These are phyloP conservation scores for Favolaschia claudopus DNA, from an alignment of 768 basidiomycete species.

Conservation along the genomic window DNA sequence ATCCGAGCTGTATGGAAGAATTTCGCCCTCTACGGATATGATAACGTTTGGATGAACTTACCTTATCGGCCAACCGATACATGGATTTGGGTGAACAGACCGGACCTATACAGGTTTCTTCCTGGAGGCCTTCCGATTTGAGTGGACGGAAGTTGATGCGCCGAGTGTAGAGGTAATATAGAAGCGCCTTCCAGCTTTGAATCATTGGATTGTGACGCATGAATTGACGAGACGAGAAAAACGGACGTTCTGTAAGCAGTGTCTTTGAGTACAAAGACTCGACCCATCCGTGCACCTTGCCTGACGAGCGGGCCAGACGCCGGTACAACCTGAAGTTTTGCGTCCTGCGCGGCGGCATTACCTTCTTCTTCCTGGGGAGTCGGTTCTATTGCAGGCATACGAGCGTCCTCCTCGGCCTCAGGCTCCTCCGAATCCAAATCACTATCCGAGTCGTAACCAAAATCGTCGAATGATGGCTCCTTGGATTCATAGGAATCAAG, in stretches of 20 bases:
- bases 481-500: background rate
- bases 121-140: constrained; percentile 22
- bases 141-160: constrained; percentile 40
- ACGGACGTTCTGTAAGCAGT: constrained; percentile 27
- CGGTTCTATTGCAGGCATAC: too few relatives aligned
- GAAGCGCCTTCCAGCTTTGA: constrained; percentile 43
- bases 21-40: background rate
- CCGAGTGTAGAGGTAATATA: constrained; percentile 47
- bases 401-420: background rate
- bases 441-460: constrained; percentile 27
- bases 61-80: constrained; percentile 51
- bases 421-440: constrained; percentile 23
- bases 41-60: constrained; percentile 16
- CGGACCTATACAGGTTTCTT: constrained; percentile 2
- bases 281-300: background rate
- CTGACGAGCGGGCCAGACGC: too few relatives aligned
- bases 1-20: constrained; percentile 23
- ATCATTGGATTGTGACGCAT: background rate
- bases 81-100: constrained; percentile 53
- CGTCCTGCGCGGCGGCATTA: too few relatives aligned
- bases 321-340: too few relatives aligned
- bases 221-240: background rate
- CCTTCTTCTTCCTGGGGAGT: too few relatives aligned
- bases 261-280: constrained; percentile 16
- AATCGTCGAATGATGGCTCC: background rate